phyloP scores from a whole-genome alignment of 139 green algal genomes.

The Asterochloris erici region DNA sequence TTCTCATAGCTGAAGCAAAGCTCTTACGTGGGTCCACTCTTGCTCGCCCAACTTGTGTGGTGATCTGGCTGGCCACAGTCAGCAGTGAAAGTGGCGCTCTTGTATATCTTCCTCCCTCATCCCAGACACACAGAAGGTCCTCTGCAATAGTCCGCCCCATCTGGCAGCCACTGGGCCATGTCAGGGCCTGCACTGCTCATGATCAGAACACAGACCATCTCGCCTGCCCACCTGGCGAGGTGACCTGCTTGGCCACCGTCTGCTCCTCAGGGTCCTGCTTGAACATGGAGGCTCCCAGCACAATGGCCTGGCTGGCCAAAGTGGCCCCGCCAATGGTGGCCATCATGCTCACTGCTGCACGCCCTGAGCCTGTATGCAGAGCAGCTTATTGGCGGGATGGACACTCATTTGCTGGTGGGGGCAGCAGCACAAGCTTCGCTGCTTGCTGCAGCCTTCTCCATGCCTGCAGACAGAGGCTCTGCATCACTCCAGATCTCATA shows the following conservation, averaged over 20 bases:
- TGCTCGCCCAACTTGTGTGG: too few species aligned
- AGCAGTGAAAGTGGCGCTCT: not conserved
- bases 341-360: constrained; percentile 40
- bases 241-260: not conserved
- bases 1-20: too few species aligned
- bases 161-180: not conserved
- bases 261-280: constrained; percentile 7
- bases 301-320: constrained; percentile 53
- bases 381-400: not conserved
- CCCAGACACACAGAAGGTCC: not conserved
- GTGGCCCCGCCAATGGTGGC: constrained; percentile 47
- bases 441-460: not conserved
- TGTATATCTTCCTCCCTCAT: not conserved
- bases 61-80: too few species aligned
- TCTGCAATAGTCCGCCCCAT: not conserved
- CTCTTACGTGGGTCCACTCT: too few species aligned
- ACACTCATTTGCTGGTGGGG: not conserved
- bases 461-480: not conserved
- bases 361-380: constrained; percentile 24
- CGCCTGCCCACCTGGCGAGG: not conserved
- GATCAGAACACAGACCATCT: not conserved
- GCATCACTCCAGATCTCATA: not conserved
- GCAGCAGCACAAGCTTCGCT: not conserved
- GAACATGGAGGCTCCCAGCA: constrained; percentile 61
- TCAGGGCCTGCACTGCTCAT: not conserved